These are phyloP conservation scores for Cryphonectria nitschkei DNA, from an alignment of 2,329 filamentous ascomycete species.

Conservation along the genomic window DNA sequence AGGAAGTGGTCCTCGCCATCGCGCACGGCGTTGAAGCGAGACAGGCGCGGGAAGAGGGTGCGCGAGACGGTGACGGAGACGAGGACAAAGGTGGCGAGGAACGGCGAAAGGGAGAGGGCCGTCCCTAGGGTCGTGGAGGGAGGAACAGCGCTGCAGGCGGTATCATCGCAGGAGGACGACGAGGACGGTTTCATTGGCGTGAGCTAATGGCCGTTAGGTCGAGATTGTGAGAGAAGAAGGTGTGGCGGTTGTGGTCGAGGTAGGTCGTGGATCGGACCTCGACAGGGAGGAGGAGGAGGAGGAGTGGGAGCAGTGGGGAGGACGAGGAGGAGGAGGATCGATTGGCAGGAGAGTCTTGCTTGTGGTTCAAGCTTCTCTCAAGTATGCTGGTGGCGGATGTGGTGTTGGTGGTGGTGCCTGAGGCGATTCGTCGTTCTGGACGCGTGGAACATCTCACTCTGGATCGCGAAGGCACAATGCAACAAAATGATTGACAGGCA, in stretches of 20 bases:
- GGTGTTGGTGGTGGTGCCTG: not conserved
- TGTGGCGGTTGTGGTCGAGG: not conserved
- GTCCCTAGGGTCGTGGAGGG: constrained; percentile 49
- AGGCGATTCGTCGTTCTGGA: constrained; percentile 1
- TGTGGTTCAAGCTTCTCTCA: not conserved
- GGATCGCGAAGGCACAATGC: not conserved
- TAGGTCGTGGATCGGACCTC: too few species aligned
- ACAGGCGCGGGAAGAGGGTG: constrained; percentile 74
- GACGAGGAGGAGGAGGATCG: not conserved
- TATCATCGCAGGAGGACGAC: constrained; percentile 53
- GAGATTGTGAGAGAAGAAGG: not conserved
- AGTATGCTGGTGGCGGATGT: not conserved
- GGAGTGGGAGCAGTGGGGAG: not conserved
- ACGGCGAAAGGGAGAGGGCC: constrained; percentile 67
- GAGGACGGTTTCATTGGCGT: constrained; percentile 31
- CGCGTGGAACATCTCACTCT: constrained; percentile 1
- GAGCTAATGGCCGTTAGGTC: not conserved
- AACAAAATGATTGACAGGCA: too few species aligned
- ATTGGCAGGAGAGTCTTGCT: not conserved
- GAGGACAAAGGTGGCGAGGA: constrained; percentile 69
- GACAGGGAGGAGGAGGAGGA: too few species aligned
- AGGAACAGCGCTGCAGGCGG: constrained; percentile 55
- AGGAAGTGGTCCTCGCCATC: constrained; percentile 66
- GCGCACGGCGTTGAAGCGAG: constrained; percentile 51
- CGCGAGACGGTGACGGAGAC: constrained; percentile 66